Base-by-base conservation (phyloP, 73 alveolate genomes). In the Paramecium sexaurelia region DNA sequence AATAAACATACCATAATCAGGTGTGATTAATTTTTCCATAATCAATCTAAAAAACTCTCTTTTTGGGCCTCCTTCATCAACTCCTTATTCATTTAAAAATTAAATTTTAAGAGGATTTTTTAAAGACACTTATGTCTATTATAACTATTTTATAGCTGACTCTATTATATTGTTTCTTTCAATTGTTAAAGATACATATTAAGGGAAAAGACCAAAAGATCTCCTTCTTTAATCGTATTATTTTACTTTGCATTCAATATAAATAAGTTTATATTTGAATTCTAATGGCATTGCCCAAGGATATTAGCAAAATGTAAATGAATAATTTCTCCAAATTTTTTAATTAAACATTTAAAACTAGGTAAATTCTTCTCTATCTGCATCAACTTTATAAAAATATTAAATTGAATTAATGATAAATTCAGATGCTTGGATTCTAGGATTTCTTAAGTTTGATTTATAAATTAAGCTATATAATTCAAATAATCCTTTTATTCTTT, bases 61-160 rank as follows among this genome's bases (percentile, higher is more conserved):
- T 92, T 96, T 91, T 11, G 96, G 99, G 9, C 99, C 99, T 3
- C 99, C 99, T 87, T 97, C 99, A 92, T 98, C 99, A 3, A 97
- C 97, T 6, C 99, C 99, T 61, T 97, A 98, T 87, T 98, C 99
- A 7, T 97, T 99, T 9, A 91, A 87, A 92, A 98, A 98, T 82
- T 94, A 91, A 6, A 98, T 96, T 92, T 93, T 97, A 61, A 98
- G 90, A 26, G 98, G 99, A 83, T 94, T 98, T 85, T 90, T 97
- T 43, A 98, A 91, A 1, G 68, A 43, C 1, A 19, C 27, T 4
- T 32, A 1, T 17, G 41, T 24, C 41, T 41, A 24, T 5, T 37
- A 11, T 41, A 78, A 19, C 55, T 41, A 78, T 10, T 37, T 24
- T 40, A 41, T 17, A 8, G 73, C 40, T 2, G 90, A 22, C 8